A percentile compares a stretch with the other conserved stretches of the same genome.
These are phyloP conservation scores for Penicillium sp. DNA, from an alignment of 2,329 filamentous ascomycete species.

Conservation along the genomic window DNA sequence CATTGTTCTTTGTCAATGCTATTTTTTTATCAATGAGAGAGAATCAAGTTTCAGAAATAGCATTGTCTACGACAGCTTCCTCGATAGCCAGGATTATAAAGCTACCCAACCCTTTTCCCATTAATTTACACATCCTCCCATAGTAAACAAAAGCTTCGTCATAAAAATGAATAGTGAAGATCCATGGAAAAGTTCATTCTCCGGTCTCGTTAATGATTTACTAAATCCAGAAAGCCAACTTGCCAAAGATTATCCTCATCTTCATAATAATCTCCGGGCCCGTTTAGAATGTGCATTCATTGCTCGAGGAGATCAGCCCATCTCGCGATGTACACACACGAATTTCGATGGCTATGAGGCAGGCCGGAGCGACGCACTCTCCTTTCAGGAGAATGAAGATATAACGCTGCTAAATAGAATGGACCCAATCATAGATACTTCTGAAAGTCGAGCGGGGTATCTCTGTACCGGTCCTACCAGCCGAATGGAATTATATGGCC, in stretches of 20 bases:
- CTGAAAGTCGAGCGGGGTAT: background rate
- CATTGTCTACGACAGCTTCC: no score
- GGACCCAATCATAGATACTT: background rate
- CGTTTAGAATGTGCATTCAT: constrained; percentile 12
- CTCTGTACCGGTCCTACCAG: constrained; percentile 12
- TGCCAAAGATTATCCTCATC: constrained; percentile 10
- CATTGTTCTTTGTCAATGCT: no score
- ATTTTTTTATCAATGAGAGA: no score
- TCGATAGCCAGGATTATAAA: no score
- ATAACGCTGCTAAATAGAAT: background rate
- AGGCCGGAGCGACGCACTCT: constrained; percentile 3
- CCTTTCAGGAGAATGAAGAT: constrained; percentile 13
- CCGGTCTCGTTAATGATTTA: background rate
- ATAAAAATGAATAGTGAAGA: background rate
- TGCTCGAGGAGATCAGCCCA: constrained; percentile 1
- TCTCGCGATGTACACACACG: constrained; percentile 19
- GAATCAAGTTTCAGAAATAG: no score
- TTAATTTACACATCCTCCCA: no score
- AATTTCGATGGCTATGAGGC: constrained; percentile 1
- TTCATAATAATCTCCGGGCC: constrained; percentile 14
- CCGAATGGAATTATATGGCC: constrained; percentile 21
- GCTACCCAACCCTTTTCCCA: no score
- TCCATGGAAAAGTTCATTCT: background rate
- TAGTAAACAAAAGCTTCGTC: background rate
- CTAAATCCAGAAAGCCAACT: constrained; percentile 13